Conservation (phyloP, 2,329 filamentous ascomycete genomes). For the Colletotrichum falcatum region DNA sequence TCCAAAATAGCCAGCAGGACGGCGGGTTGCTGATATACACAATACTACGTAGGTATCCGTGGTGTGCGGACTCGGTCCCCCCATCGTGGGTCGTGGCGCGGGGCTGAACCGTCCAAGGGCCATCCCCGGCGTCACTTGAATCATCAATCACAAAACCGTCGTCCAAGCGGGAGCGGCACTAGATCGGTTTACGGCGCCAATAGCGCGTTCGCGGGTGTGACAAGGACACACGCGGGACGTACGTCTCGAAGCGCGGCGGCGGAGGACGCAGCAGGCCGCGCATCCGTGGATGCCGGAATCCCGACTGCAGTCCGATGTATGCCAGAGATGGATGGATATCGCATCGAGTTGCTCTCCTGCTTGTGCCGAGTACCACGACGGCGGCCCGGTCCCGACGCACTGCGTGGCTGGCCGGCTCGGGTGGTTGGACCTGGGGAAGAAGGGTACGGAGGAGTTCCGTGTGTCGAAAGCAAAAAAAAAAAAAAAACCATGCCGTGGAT, state of each 20-base stretch:
- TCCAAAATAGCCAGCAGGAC: not conserved
- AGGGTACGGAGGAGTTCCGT: too few species aligned
- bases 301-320: not conserved
- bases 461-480: too few species aligned
- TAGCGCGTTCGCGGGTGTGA: not conserved
- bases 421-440: too few species aligned
- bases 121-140: not conserved
- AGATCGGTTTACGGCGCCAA: not conserved
- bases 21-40: not conserved
- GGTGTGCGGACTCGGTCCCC: not conserved
- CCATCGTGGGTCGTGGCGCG: not conserved
- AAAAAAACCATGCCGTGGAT: not conserved
- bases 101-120: not conserved
- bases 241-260: too few species aligned
- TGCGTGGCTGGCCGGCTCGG: not conserved
- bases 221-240: not conserved
- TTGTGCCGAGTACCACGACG: not conserved
- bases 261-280: not conserved
- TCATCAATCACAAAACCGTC: not conserved
- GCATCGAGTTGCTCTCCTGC: too few species aligned
- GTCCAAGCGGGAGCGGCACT: not conserved
- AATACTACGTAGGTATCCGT: too few species aligned
- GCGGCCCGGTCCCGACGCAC: constrained; percentile 10
- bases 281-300: not conserved
- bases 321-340: not conserved